Base-by-base conservation (phyloP, 306 rosid genomes). In the Hippophae rhamnoides region DNA sequence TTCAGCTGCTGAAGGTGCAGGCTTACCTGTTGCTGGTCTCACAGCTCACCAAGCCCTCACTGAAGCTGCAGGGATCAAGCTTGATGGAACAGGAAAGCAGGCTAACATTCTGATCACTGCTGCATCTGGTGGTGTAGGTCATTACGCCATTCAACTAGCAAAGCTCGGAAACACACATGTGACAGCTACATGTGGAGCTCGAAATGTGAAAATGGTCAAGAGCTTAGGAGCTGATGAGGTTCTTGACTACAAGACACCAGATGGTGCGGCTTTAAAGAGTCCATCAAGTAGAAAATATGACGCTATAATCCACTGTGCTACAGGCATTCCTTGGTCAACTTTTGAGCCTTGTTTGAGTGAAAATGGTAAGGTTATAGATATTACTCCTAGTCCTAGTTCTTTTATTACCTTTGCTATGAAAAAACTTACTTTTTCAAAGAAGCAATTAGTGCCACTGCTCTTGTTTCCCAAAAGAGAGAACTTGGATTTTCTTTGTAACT, bases 51-150 rank as follows among this genome's bases (percentile, higher is more conserved):
- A 74, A 64, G 95, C 94, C 31, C 65, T 90, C 64, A 63, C 86
- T 9, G 56, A 84, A 57, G 43, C 80, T 42, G 80, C 78, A 6
- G 86, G 85, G n/a, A 47, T 86, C 72, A 82, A 79, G 54, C 87
- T 88, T 10, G 78, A 84, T 31, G 73, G 79, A 64, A 80, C 72
- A 6, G 81, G 85, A 0, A 43, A 56, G 41, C 69, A 54, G 55
- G 73, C 76, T 26, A 90, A 90, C 76, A 52, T 90, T 58, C 70
- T 90, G 72, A 11, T 90, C 55, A 90, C 97, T 10, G 97, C 94
- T 10, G 94, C 95, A 52, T 89, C 86, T 1, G 97, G 97, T 2
- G 97, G 97, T 11, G 94, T 82, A 11, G 97, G 95, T 7, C 94
- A 80, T 51, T 84, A 86, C 11, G 94, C 90, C 0, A 81, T 90